These are phyloP conservation scores for Lathyrus aphaca DNA, from an alignment of 306 rosid species.

Conservation along the genomic window DNA sequence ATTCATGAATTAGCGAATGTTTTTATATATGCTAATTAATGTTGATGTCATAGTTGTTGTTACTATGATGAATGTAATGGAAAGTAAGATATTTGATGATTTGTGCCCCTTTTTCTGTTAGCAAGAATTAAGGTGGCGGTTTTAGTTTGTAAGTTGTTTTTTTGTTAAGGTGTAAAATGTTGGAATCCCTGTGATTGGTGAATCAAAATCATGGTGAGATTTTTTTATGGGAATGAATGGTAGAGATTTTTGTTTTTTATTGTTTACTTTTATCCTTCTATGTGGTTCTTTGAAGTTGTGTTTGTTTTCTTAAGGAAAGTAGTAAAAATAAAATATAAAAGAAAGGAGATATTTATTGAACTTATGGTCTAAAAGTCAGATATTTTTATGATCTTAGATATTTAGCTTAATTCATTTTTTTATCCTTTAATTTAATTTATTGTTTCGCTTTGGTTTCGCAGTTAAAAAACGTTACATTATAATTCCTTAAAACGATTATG, in stretches of 20 bases:
- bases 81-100: background rate
- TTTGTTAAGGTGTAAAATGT: background rate
- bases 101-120: conserved; percentile 16
- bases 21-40: conserved; percentile 47
- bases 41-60: conserved; percentile 28
- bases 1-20: conserved; percentile 41
- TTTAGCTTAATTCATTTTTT: no score
- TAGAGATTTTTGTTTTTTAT: background rate
- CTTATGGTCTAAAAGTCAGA: background rate
- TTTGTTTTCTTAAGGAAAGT: background rate
- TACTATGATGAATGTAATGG: background rate
- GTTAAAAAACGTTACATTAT: no score
- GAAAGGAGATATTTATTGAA: background rate
- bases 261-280: background rate
- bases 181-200: conserved; percentile 10
- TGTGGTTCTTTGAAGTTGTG: background rate
- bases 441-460: no score
- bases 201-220: conserved; percentile 15
- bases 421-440: no score
- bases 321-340: background rate
- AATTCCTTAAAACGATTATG: no score
- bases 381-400: background rate
- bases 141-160: background rate
- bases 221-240: background rate
- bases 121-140: conserved; percentile 11